These are phyloP conservation scores for Pyrenophora graminea DNA, from an alignment of 2,329 filamentous ascomycete genomes.

Conservation along the genomic window DNA sequence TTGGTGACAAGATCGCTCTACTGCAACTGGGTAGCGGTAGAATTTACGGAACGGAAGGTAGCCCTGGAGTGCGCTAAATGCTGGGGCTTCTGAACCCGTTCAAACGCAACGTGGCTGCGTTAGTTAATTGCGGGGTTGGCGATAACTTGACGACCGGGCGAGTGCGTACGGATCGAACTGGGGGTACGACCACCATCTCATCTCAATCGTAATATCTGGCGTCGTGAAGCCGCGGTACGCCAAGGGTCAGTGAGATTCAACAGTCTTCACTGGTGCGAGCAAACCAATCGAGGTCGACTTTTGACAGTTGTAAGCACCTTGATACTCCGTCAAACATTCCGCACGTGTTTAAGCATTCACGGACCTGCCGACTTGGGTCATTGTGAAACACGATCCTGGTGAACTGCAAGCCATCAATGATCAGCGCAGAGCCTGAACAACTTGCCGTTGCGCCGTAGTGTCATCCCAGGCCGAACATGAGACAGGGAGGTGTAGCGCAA, in stretches of 20 bases:
- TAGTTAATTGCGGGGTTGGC: not conserved
- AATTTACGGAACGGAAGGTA: constrained; percentile 3
- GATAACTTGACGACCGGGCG: too few relatives aligned
- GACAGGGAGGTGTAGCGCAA: not conserved
- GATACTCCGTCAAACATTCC: not conserved
- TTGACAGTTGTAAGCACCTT: not conserved
- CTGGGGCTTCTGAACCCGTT: not conserved
- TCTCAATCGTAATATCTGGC: too few relatives aligned
- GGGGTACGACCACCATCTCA: too few relatives aligned
- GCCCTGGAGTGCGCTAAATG: not conserved
- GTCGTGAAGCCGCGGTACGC: not conserved
- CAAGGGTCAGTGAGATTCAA: not conserved
- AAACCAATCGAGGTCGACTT: not conserved
- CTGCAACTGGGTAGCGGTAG: constrained; percentile 1
- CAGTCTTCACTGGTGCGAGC: not conserved
- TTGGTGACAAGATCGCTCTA: constrained; percentile 4
- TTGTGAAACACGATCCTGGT: constrained; percentile 11
- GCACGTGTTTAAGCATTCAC: constrained; percentile 1
- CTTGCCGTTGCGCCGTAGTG: constrained; percentile 12
- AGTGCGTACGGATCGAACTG: too few relatives aligned
- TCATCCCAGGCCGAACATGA: constrained; percentile 1
- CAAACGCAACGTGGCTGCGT: not conserved
- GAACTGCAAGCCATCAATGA: constrained; percentile 22
- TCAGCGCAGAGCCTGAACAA: constrained; percentile 3
- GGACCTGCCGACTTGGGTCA: constrained; percentile 12